Percentiles rank a stretch among this genome's conserved stretches.
Evolutionary conservation across 2,329 filamentous ascomycete species (phyloP).

Genomic region (Talaromyces amestolkiae): DNA sequence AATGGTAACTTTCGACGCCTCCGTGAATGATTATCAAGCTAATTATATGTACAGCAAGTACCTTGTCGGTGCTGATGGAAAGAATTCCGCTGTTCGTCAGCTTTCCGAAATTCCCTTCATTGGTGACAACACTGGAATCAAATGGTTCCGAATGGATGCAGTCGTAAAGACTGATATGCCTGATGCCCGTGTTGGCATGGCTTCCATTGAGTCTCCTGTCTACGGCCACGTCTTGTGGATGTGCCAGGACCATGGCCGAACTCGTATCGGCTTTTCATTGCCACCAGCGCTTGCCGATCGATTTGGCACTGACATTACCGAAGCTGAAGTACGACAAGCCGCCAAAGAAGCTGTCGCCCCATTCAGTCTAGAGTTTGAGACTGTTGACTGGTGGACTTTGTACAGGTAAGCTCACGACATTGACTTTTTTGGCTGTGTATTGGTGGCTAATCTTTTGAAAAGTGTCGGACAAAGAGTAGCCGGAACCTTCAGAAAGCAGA

Average conservation of each 20-base stretch:
- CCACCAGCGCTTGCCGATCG: background rate
- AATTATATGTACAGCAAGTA: background rate
- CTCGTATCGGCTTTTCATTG: background rate
- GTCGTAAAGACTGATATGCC: background rate
- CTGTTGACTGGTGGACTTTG: background rate
- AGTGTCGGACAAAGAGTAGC: constrained; percentile 4
- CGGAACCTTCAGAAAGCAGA: background rate
- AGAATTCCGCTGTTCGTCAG: background rate
- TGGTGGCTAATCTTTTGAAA: background rate
- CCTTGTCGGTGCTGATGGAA: constrained; percentile 1
- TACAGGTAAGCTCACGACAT: background rate
- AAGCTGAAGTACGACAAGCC: constrained; percentile 2
- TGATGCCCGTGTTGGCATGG: constrained; percentile 1
- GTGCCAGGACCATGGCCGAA: constrained; percentile 2
- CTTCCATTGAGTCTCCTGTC: background rate
- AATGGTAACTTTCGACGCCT: background rate
- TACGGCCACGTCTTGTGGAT: constrained; percentile 2
- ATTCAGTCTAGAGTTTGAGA: constrained; percentile 1
- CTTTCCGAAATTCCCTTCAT: background rate
- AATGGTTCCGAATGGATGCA: constrained; percentile 3
- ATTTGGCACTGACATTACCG: background rate
- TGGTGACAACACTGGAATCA: background rate
- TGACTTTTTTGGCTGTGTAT: background rate
- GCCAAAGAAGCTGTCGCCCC: background rate
- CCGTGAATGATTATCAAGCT: background rate